These are phyloP conservation scores for Elongisporangium prolatum DNA, from an alignment of 352 stramenopile genomes.

Conservation along the genomic window DNA sequence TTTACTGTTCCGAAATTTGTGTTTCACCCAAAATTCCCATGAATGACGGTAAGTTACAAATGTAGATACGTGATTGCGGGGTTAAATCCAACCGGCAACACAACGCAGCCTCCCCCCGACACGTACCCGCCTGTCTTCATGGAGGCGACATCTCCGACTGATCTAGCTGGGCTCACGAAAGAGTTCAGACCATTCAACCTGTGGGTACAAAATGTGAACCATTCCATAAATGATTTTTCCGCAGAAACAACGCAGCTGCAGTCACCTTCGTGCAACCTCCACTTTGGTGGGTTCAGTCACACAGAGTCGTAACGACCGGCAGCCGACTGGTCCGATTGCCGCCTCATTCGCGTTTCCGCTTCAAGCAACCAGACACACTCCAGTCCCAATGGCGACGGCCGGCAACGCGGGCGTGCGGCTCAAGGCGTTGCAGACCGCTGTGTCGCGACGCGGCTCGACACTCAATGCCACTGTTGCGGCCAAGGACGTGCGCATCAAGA, in stretches of 20 bases:
- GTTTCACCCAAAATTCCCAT: too few relatives aligned
- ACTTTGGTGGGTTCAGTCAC: not conserved
- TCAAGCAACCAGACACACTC: not conserved
- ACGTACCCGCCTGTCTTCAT: not conserved
- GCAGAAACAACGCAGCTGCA: not conserved
- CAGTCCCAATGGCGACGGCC: not conserved
- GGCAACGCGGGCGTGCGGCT: constrained; percentile 28
- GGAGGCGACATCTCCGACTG: not conserved
- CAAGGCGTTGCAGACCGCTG: constrained; percentile 54
- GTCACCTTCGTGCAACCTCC: not conserved
- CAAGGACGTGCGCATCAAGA: constrained; percentile 53
- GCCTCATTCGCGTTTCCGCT: not conserved
- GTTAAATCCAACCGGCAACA: too few relatives aligned
- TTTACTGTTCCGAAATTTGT: not conserved
- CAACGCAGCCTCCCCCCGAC: not conserved
- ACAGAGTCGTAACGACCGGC: not conserved
- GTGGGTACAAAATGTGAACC: not conserved
- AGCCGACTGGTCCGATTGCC: not conserved
- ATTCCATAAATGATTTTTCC: not conserved
- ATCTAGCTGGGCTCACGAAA: not conserved
- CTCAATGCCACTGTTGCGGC: constrained; percentile 61
- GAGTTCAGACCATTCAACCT: not conserved
- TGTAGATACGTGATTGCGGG: too few relatives aligned
- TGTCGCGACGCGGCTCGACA: constrained; percentile 58
- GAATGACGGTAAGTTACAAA: too few relatives aligned